Evolutionary conservation across 768 basidiomycete species (phyloP).

Genomic region (Lyophyllum shimeji): DNA sequence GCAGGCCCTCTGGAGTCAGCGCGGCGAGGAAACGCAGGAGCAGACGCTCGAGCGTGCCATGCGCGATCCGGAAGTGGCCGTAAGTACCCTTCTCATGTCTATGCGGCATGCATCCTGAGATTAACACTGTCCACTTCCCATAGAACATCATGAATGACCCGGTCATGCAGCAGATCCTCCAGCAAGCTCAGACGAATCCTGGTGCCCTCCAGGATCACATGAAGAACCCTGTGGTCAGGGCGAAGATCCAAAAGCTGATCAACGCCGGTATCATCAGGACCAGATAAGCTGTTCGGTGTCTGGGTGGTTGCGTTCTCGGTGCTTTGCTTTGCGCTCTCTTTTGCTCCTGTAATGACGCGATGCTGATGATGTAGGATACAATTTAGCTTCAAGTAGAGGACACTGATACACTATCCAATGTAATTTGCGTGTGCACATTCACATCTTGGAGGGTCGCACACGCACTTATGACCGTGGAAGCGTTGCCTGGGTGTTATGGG

Average conservation of each 20-base stretch:
- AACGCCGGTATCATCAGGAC: conserved; percentile 94
- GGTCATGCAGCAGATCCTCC: conserved; percentile 91
- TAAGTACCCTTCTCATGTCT: conserved; percentile 37
- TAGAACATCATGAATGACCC: conserved; percentile 87
- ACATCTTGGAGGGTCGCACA: not conserved
- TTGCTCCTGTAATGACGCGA: not conserved
- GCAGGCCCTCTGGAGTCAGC: conserved; percentile 74
- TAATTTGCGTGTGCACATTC: not conserved
- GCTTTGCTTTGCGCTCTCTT: not conserved
- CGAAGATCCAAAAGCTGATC: conserved; percentile 87
- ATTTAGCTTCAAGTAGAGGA: conserved; percentile 3
- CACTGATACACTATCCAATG: not conserved
- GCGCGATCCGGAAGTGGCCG: conserved; percentile 95
- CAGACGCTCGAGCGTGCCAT: conserved; percentile 92
- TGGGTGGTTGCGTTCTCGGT: not conserved
- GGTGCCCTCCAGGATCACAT: conserved; percentile 91
- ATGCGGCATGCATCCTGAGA: not conserved
- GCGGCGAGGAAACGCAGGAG: conserved; percentile 86
- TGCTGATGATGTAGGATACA: conserved; percentile 11
- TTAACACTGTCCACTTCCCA: conserved; percentile 1
- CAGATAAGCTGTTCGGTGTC: conserved; percentile 39
- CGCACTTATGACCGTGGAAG: no score
- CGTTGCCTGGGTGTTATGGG: not conserved
- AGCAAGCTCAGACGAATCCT: conserved; percentile 91
- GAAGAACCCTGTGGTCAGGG: conserved; percentile 82